Evolutionary conservation across 2,329 filamentous ascomycete species (phyloP), one percentile per base, ranked within the genome.

Genomic region (Xylaria polymorpha): DNA sequence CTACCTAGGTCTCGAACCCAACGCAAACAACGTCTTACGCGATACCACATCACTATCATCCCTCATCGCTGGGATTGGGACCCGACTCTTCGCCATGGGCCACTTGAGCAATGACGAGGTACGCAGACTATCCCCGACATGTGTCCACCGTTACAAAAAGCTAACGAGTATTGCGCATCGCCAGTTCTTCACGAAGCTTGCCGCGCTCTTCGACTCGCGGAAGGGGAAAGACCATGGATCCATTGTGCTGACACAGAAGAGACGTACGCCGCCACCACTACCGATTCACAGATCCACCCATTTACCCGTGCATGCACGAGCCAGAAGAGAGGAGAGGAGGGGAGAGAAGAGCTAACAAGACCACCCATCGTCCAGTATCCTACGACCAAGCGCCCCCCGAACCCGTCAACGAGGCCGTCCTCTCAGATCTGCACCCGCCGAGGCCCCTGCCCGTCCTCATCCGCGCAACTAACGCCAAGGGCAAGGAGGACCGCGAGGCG

Each of bases 391-490:
- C 84, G 68, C 75, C 84, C 48, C 77, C 83, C 6, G 76, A 82
- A 25, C 69, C 85, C 35, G 78, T 81, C 43, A 81, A 82, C 67
- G 83, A 85, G 48, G 83, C 87, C 63, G 83, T 86, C 15, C 84
- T 91, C 67, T 84, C 88, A 75, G 90, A 93, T 73, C 84, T 90
- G 1, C 81, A 86, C 68, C 86, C 86, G 15, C 81, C 86, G 12
- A 82, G 83, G 35, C 89, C 90, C 6, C 82, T 92, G 15, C 91
- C 94, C 8, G 83, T 98, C 68, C 83, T 98, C 53, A 88, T 99
- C 73, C 91, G 94, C 69, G 95, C 94, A 15, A 92, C 92, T 41
- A 93, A 98, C 80, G 94, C 93, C 75, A 92, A 91, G 77, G 87
- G 83, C 60, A 89, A 87, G 75, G 83, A 81, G 70, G 85, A 86